Percentiles rank a stretch among this genome's conserved stretches.
These are phyloP conservation scores for Tricholoma sp. DNA, from an alignment of 768 basidiomycete species.

Conservation along the genomic window DNA sequence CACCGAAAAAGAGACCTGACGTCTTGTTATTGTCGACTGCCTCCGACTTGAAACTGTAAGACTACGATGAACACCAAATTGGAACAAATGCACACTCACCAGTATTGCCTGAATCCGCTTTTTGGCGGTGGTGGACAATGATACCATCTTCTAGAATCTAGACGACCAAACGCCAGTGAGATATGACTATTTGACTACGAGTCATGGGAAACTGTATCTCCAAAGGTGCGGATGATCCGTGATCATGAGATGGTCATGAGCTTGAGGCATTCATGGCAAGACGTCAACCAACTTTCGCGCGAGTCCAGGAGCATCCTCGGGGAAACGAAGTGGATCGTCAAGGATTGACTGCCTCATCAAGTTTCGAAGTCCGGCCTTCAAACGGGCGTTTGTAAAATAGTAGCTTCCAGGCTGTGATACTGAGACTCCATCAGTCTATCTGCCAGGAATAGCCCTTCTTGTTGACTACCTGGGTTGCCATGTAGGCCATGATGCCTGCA, in stretches of 20 bases:
- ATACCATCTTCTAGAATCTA: constrained; percentile 4
- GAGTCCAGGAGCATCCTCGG: constrained; percentile 57
- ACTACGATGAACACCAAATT: not conserved
- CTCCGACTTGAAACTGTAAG: constrained; percentile 3
- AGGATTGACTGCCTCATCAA: constrained; percentile 84
- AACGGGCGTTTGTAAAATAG: constrained; percentile 81
- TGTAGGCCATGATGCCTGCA: constrained; percentile 98
- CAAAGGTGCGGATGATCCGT: too few relatives aligned
- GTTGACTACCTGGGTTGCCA: constrained; percentile 95
- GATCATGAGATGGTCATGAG: too few relatives aligned
- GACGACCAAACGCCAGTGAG: too few relatives aligned
- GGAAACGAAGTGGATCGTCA: constrained; percentile 74
- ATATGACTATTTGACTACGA: too few relatives aligned
- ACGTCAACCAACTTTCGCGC: too few relatives aligned
- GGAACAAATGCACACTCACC: not conserved
- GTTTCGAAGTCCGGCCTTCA: constrained; percentile 87
- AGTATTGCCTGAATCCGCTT: constrained; percentile 5
- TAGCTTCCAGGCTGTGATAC: constrained; percentile 85
- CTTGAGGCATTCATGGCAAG: too few relatives aligned
- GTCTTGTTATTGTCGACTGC: constrained; percentile 14
- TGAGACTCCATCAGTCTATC: constrained; percentile 95
- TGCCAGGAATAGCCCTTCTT: constrained; percentile 91
- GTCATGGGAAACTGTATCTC: too few relatives aligned
- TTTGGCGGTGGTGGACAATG: not conserved
- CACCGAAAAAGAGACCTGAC: constrained; percentile 24